Evolutionary conservation across 129 eudicot species (phyloP).

Genomic region (Sambucus nigra): DNA sequence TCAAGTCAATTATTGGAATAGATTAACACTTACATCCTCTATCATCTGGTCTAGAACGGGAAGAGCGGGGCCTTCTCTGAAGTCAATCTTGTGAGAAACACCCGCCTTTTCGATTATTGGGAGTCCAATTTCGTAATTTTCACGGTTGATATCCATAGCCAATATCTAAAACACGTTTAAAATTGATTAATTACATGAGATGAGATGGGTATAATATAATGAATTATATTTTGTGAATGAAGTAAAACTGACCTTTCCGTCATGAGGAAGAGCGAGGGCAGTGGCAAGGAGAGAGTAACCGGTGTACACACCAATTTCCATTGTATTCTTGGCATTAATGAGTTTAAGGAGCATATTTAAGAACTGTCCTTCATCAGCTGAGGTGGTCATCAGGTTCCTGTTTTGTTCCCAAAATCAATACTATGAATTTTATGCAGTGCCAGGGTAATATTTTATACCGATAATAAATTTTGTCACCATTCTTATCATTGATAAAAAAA

Average conservation of each 20-base stretch:
- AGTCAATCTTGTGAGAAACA: conserved; percentile 22
- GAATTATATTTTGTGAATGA: no score
- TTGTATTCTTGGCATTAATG: conserved; percentile 47
- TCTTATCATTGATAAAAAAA: no score
- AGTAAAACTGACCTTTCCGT: conserved; percentile 34
- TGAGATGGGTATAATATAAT: no score
- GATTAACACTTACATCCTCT: conserved; percentile 16
- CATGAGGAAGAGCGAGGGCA: conserved; percentile 52
- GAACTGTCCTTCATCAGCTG: conserved; percentile 61
- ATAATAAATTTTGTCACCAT: no score
- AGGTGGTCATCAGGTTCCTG: conserved; percentile 56
- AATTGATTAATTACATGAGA: no score
- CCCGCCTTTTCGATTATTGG: conserved; percentile 21
- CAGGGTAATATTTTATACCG: no score
- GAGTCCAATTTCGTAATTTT: conserved; percentile 11
- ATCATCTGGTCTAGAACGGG: conserved; percentile 19
- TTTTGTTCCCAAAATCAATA: neutral
- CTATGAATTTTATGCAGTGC: neutral
- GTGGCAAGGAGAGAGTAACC: conserved; percentile 57
- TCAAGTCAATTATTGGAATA: no score
- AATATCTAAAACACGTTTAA: conserved; percentile 3
- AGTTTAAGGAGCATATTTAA: conserved; percentile 39
- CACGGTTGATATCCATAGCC: conserved; percentile 18
- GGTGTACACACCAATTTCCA: conserved; percentile 53
- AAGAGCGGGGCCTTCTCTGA: conserved; percentile 17